phyloP scores from a whole-genome alignment of 2,329 filamentous ascomycete genomes.

The Endocalyx cinctus region DNA sequence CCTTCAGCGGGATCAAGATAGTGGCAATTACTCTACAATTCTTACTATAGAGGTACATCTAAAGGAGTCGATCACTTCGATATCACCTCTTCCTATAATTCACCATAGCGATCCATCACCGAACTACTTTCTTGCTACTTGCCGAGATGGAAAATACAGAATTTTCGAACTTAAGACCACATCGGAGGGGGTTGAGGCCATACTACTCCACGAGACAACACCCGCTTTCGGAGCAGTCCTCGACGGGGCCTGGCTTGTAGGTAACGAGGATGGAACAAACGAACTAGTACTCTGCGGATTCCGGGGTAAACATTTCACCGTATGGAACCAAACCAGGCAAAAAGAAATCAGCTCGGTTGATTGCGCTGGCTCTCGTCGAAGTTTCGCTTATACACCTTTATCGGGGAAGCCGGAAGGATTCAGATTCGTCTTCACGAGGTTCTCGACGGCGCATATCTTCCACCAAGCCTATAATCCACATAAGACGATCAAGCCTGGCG shows the following conservation, averaged over 20 bases:
- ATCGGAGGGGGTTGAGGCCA: constrained; percentile 23
- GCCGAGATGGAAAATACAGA: constrained; percentile 71
- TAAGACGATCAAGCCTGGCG: constrained; percentile 59
- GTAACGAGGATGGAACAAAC: constrained; percentile 25
- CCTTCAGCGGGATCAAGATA: constrained; percentile 19
- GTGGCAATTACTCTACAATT: constrained; percentile 24
- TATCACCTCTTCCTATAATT: constrained; percentile 45
- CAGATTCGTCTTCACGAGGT: constrained; percentile 71
- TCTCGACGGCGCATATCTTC: constrained; percentile 48
- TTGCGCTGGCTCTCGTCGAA: constrained; percentile 81
- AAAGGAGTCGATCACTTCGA: constrained; percentile 64
- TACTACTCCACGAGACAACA: constrained; percentile 61
- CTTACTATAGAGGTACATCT: constrained; percentile 36
- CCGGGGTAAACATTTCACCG: constrained; percentile 69
- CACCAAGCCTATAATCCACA: constrained; percentile 33
- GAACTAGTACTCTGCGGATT: constrained; percentile 78
- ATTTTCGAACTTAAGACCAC: constrained; percentile 47
- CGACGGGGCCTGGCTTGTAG: constrained; percentile 62
- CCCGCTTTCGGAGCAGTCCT: constrained; percentile 72
- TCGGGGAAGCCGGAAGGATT: constrained; percentile 27
- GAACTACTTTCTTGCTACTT: constrained; percentile 61
- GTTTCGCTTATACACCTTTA: constrained; percentile 50
- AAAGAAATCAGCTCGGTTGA: constrained; percentile 67
- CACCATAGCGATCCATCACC: constrained; percentile 15
- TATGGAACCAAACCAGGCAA: constrained; percentile 72